A percentile compares a stretch with the other conserved stretches of the same genome.
phyloP scores from a whole-genome alignment of 2,329 filamentous ascomycete species.

The Penicillium sp. region DNA sequence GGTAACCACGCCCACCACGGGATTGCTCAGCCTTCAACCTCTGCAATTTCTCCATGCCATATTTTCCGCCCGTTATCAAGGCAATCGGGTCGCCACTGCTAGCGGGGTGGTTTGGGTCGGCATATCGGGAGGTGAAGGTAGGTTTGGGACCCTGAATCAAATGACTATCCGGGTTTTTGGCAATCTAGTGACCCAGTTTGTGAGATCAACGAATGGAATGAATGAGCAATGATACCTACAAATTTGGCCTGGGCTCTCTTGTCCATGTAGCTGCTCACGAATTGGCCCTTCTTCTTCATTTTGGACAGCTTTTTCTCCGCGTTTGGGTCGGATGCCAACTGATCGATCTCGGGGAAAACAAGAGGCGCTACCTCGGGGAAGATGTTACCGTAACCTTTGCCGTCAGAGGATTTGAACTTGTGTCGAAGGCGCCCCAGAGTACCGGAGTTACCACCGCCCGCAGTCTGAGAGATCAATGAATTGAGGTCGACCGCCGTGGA shows the following conservation, averaged over 20 bases:
- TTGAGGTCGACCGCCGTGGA: slow-evolving; percentile 36
- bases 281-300: slow-evolving; percentile 22
- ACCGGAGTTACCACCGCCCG: slow-evolving; percentile 16
- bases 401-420: slow-evolving; percentile 40
- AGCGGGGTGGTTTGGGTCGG: slow-evolving; percentile 54
- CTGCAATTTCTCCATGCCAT: slow-evolving; percentile 28
- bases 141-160: slow-evolving; percentile 34
- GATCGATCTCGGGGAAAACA: slow-evolving; percentile 49
- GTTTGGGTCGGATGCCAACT: slow-evolving; percentile 13
- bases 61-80: slow-evolving; percentile 48
- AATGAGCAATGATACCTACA: slow-evolving; percentile 25
- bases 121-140: slow-evolving; percentile 50
- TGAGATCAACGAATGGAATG: neutral
- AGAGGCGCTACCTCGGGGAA: slow-evolving; percentile 51
- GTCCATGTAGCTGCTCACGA: slow-evolving; percentile 53
- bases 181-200: slow-evolving; percentile 17
- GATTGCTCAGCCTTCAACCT: slow-evolving; percentile 6
- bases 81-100: slow-evolving; percentile 51
- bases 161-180: slow-evolving; percentile 43
- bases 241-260: slow-evolving; percentile 50
- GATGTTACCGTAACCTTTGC: slow-evolving; percentile 42
- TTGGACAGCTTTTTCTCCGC: slow-evolving; percentile 17
- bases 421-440: slow-evolving; percentile 29
- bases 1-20: neutral
- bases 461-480: slow-evolving; percentile 35